Evolutionary conservation across 192 early-diverging fungal genomes (phyloP).

Genomic region (Coemansia aciculifera): DNA sequence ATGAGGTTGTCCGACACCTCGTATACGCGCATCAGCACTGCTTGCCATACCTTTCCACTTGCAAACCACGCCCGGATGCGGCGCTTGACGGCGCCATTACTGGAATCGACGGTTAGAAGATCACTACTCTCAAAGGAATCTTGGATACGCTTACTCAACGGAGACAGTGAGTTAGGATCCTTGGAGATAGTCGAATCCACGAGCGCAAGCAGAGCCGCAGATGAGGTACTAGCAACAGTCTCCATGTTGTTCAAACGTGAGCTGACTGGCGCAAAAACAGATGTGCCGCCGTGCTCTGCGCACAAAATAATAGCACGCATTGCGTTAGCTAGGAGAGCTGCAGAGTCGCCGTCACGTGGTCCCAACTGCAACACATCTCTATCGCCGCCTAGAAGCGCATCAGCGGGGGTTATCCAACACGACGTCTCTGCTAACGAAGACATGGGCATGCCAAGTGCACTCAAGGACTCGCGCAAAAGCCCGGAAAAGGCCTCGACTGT

Average conservation of each 20-base stretch:
- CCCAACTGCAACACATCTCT: not conserved
- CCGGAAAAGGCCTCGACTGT: conserved; percentile 9
- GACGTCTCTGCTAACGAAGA: not conserved
- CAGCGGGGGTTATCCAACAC: not conserved
- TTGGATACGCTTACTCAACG: conserved; percentile 33
- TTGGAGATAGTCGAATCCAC: not conserved
- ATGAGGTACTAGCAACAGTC: not conserved
- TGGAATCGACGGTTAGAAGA: conserved; percentile 28
- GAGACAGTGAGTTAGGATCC: conserved; percentile 8
- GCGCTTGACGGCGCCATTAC: conserved; percentile 31
- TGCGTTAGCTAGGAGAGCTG: conserved; percentile 9
- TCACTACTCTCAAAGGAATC: conserved; percentile 29
- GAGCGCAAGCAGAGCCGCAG: conserved; percentile 4
- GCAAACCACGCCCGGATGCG: conserved; percentile 34
- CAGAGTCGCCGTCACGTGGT: not conserved
- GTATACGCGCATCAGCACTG: conserved; percentile 39
- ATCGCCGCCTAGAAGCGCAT: not conserved
- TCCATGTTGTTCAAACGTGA: not conserved
- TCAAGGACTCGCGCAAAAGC: conserved; percentile 28
- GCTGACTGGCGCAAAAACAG: not conserved
- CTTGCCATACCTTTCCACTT: conserved; percentile 39
- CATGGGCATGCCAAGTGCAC: not conserved
- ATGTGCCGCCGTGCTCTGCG: conserved; percentile 14
- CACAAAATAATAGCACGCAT: conserved; percentile 20
- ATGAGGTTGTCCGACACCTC: conserved; percentile 35